Percentiles rank a stretch among this genome's conserved stretches.
These are phyloP conservation scores for Naganishia vishniacii DNA, from an alignment of 768 basidiomycete species.

Conservation along the genomic window DNA sequence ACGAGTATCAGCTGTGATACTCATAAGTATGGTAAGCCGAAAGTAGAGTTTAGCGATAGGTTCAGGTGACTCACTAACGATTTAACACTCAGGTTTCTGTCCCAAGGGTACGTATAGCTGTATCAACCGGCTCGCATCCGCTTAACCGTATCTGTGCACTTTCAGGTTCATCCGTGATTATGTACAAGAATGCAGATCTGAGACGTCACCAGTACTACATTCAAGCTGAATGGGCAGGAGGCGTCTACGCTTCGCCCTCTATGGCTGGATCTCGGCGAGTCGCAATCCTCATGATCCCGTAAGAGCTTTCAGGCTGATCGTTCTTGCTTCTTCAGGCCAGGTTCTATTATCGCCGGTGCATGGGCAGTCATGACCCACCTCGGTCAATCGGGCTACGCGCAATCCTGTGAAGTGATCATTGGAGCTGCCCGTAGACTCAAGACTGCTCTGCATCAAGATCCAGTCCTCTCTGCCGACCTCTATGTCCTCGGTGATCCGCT, in stretches of 20 bases:
- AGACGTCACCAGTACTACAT: slow-evolving; percentile 81
- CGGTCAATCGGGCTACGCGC: slow-evolving; percentile 83
- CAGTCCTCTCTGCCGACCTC: slow-evolving; percentile 57
- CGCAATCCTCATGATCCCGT: not conserved
- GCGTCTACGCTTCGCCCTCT: slow-evolving; percentile 67
- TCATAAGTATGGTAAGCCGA: slow-evolving; percentile 57
- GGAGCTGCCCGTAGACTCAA: slow-evolving; percentile 66
- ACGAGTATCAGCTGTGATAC: slow-evolving; percentile 94
- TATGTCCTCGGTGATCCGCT: slow-evolving; percentile 84
- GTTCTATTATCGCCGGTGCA: slow-evolving; percentile 84
- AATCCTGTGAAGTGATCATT: slow-evolving; percentile 78
- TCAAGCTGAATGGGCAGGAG: slow-evolving; percentile 70
- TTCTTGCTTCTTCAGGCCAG: slow-evolving; percentile 57
- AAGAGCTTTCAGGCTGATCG: not conserved
- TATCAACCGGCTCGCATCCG: no score
- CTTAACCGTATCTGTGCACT: no score
- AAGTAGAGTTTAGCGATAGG: no score
- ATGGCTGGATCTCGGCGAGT: slow-evolving; percentile 80
- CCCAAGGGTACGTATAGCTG: slow-evolving; percentile 61
- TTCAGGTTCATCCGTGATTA: slow-evolving; percentile 82
- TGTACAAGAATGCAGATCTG: slow-evolving; percentile 77
- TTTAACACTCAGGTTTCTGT: slow-evolving; percentile 72
- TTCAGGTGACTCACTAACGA: no score
- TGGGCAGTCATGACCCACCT: slow-evolving; percentile 97
- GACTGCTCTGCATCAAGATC: slow-evolving; percentile 57